These are phyloP conservation scores for Backusella westeae DNA, from an alignment of 192 early-diverging fungal genomes.

Conservation along the genomic window DNA sequence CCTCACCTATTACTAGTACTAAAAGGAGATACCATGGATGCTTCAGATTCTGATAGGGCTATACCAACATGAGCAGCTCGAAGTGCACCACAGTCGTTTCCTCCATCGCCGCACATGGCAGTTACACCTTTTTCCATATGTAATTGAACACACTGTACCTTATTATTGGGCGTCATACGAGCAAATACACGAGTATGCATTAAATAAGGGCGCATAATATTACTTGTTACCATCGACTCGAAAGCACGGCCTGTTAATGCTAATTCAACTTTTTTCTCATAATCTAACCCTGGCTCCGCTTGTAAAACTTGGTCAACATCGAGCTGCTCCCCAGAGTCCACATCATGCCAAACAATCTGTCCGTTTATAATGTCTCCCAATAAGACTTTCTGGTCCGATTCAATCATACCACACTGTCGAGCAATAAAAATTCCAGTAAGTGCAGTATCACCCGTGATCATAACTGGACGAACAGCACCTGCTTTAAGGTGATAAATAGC, in stretches of 20 bases:
- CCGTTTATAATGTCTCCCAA: slow-evolving; percentile 51
- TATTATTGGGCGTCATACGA: slow-evolving; percentile 77
- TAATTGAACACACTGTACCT: slow-evolving; percentile 67
- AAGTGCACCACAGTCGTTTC: slow-evolving; percentile 85
- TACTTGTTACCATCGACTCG: slow-evolving; percentile 40
- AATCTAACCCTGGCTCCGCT: not conserved
- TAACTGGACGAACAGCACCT: slow-evolving; percentile 71
- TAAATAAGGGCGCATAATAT: slow-evolving; percentile 50
- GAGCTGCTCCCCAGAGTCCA: slow-evolving; percentile 48
- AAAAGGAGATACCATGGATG: slow-evolving; percentile 84
- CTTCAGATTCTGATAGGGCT: slow-evolving; percentile 74
- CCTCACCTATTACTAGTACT: slow-evolving; percentile 46
- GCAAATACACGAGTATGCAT: slow-evolving; percentile 74
- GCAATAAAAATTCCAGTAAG: slow-evolving; percentile 74
- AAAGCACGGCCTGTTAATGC: slow-evolving; percentile 74
- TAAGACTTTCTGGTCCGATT: slow-evolving; percentile 42
- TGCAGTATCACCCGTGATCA: slow-evolving; percentile 84
- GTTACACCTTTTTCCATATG: slow-evolving; percentile 79
- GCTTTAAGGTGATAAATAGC: slow-evolving; percentile 64
- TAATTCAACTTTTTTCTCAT: slow-evolving; percentile 50
- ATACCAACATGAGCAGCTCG: slow-evolving; percentile 79
- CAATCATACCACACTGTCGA: slow-evolving; percentile 64
- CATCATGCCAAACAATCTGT: slow-evolving; percentile 55
- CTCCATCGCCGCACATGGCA: slow-evolving; percentile 87
- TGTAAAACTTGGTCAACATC: slow-evolving; percentile 38